These are phyloP conservation scores for Schoenoplectus tabernaemontani DNA, from an alignment of 202 grass and related monocot species.

Conservation along the genomic window DNA sequence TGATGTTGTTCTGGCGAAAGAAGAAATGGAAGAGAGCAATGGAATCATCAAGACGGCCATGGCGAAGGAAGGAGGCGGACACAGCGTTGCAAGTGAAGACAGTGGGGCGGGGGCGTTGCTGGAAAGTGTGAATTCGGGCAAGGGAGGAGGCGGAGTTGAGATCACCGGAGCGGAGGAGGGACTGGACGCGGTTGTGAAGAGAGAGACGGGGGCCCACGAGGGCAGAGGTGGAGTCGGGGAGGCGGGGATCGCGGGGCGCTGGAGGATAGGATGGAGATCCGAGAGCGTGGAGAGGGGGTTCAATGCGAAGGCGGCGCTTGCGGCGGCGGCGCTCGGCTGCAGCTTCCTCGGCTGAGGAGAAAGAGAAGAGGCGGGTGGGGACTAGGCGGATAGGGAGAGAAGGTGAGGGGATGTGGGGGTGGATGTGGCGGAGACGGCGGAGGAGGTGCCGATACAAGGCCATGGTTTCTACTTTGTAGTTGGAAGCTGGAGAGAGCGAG, in stretches of 20 bases:
- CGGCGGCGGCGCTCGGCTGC: conserved; percentile 56
- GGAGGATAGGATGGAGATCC: conserved; percentile 23
- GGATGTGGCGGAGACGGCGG: conserved; percentile 5
- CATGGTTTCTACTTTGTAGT: background rate
- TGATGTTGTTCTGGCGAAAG: conserved; percentile 49
- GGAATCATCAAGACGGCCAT: conserved; percentile 30
- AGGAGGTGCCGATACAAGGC: conserved; percentile 33
- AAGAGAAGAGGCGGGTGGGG: conserved; percentile 32
- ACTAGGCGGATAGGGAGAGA: background rate
- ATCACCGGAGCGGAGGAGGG: conserved; percentile 52
- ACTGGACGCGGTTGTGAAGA: conserved; percentile 58
- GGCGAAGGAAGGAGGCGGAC: conserved; percentile 36
- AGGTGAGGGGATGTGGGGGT: background rate
- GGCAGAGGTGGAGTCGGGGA: conserved; percentile 50
- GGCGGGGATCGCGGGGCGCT: conserved; percentile 40
- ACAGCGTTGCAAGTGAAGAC: conserved; percentile 77
- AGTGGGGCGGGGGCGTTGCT: conserved; percentile 35
- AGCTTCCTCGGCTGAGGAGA: conserved; percentile 57
- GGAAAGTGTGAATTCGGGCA: conserved; percentile 26
- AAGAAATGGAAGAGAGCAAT: conserved; percentile 56
- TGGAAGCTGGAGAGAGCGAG: background rate
- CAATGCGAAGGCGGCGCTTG: conserved; percentile 61
- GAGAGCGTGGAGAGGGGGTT: conserved; percentile 55
- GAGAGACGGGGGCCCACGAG: conserved; percentile 61
- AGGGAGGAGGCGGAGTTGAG: conserved; percentile 31